Evolutionary conservation across 2,329 filamentous ascomycete species (phyloP), one percentile per base, ranked within the genome.

Genomic region (Taxawa tesnikishii): DNA sequence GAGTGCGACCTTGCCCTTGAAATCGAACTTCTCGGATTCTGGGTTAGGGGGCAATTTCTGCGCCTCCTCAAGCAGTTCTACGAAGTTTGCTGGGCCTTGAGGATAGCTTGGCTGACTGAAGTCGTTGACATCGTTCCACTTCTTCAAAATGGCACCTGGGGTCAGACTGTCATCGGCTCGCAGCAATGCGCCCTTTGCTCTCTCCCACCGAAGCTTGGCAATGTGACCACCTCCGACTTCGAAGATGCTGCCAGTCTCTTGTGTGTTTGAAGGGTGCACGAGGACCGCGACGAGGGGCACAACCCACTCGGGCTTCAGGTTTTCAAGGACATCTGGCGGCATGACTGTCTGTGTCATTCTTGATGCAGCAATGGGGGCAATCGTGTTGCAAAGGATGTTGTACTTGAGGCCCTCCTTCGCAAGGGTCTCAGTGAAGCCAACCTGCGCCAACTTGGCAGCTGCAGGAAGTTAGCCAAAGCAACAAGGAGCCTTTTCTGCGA

Each of bases 351-450:
- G 75, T 26, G 87, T 94, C 85, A 96, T 92, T 56, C 88, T 78
- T 63, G 82, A 90, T 39, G 87, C 90, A 45, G 88, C 88, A 51
- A 94, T 87, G 32, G 90, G 90, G 12, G 90, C 85, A 63, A 98
- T 92, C 48, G 83, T 83, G 60, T 98, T 98, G 67, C 70, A 75
- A 49, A 94, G 63, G 47, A 98, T 96, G 70, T 96, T 96, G 68
- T 98, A 98, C 65, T 96, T 96, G 54, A 74, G 68, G 44, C 90
- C 90, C 67, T 98, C 90, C 70, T 96, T 96, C 38, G 90, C 90
- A 41, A 98, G 71, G 4, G 90, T 94, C 70, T 98, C 88, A 24
- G 87, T 94, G 67, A 96, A 96, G 45, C 88, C 90, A 40, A 98
- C 85, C 65, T 93, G 77, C 43, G 83, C 82, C 43, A 96, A 71